Conservation (phyloP, 306 rosid genomes). For the Corylus americana region DNA sequence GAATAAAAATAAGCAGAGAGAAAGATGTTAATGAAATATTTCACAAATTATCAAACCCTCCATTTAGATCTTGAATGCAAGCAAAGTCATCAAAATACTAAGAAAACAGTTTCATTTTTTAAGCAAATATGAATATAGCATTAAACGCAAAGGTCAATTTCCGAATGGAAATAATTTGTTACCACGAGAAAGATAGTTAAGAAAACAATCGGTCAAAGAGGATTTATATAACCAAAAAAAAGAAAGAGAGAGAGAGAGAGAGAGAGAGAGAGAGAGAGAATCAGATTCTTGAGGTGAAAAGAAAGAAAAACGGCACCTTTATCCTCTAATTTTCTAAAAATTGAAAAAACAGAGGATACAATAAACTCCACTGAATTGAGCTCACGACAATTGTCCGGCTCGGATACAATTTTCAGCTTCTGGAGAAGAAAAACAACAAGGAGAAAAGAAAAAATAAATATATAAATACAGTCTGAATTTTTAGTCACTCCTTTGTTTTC, state of each 20-base stretch:
- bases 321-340: background rate
- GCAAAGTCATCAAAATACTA: background rate
- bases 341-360: background rate
- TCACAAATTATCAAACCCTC: background rate
- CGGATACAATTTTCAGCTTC: background rate
- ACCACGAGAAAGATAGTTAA: background rate
- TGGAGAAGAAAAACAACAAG: background rate
- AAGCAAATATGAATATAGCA: background rate
- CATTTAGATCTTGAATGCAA: background rate
- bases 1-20: background rate
- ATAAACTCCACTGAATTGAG: background rate
- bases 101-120: background rate
- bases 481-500: constrained; percentile 1
- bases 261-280: background rate
- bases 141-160: background rate
- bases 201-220: background rate
- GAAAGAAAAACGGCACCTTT: background rate
- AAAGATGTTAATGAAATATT: background rate
- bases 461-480: constrained; percentile 1
- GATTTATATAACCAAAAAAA: background rate
- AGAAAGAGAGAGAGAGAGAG: background rate
- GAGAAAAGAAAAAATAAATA: background rate
- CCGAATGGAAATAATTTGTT: background rate
- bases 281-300: background rate
- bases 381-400: background rate